Evolutionary conservation across 1,284 basidiomycete genomes (phyloP), one percentile per base, ranked within the genome.

Genomic region (Pseudozyma flocculosa): DNA sequence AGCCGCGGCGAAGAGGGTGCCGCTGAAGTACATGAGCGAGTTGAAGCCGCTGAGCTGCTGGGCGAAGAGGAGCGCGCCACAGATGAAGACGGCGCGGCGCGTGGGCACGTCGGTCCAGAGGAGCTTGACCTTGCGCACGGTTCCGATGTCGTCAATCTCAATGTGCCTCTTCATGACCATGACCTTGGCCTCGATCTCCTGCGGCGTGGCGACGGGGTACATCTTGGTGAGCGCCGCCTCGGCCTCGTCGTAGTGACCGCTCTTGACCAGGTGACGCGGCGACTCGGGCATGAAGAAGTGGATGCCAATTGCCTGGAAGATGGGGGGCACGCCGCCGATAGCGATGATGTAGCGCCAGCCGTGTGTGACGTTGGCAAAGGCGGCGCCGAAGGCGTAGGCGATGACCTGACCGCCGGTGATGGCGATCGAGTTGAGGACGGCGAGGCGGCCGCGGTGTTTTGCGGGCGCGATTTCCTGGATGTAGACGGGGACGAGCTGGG

Each of bases 301-400:
- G 48, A 79, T 72, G 36, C 72, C 56, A 39, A 64, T 23, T 24
- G 54, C 68, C 50, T 80, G 79, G 17, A 71, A 41, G 32, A 78
- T 39, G n/a, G 78, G 73, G 10, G 78, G 78, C 17, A 72, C 62
- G 32, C 77, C 69, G 19, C 79, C 79, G 29, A 79, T 68, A 14
- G 77, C 80, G 34, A 80, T 78, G 59, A 78, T 78, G 55, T 72
- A 78, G 22, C 80, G 55, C 78, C 79, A 80, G 2, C 76, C 78
- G n/a, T 68, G 45, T 8, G 63, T 66, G 19, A 73, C 68, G 22
- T 62, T 44, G 9, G 59, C 24, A 24, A 69, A 65, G 5, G 46
- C 66, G 18, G 66, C 66, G 38, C 78, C 76, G 41, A 78, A 61
- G 15, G 72, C 78, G 51, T 78, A 78, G 1, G 73, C 68, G 43